Evolutionary conservation across 148 eudicot genomes (phyloP).

Genomic region (Vaccinium darrowii): DNA sequence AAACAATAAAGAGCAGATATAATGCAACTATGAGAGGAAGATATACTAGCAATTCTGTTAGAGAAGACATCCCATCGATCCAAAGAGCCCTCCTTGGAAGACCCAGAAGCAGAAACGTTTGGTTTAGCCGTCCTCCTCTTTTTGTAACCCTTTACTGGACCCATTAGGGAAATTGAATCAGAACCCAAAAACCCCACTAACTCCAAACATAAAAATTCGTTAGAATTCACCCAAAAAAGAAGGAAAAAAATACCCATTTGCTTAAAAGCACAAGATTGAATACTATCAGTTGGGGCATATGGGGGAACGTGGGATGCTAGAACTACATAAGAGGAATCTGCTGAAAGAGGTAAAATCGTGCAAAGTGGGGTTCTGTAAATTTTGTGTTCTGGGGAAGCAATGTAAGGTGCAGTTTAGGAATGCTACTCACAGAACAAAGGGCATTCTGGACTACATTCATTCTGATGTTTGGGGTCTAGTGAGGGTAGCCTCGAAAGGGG

Average conservation of each 20-base stretch:
- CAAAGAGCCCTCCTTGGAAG: constrained; percentile 51
- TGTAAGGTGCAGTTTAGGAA: no score
- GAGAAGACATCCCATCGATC: constrained; percentile 74
- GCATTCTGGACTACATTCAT: no score
- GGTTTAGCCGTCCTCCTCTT: constrained; percentile 53
- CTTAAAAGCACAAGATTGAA: constrained; percentile 16
- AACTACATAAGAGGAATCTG: no score
- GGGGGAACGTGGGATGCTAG: no score
- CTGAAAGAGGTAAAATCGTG: no score
- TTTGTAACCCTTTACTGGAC: constrained; percentile 62
- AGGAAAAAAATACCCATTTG: constrained; percentile 22
- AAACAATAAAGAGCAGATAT: not conserved
- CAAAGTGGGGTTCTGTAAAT: no score
- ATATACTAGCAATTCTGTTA: constrained; percentile 57
- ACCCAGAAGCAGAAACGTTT: constrained; percentile 37
- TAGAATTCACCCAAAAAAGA: constrained; percentile 15
- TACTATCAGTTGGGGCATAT: not conserved
- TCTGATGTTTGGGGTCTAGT: no score
- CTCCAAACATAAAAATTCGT: constrained; percentile 22
- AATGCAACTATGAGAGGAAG: constrained; percentile 2
- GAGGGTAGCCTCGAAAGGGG: no score
- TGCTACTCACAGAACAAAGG: no score
- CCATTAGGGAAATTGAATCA: constrained; percentile 57
- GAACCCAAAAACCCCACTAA: constrained; percentile 34
- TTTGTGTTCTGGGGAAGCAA: no score